Base-by-base conservation (phyloP, 2,329 filamentous ascomycete species). In the Bipolaris sorokiniana region DNA sequence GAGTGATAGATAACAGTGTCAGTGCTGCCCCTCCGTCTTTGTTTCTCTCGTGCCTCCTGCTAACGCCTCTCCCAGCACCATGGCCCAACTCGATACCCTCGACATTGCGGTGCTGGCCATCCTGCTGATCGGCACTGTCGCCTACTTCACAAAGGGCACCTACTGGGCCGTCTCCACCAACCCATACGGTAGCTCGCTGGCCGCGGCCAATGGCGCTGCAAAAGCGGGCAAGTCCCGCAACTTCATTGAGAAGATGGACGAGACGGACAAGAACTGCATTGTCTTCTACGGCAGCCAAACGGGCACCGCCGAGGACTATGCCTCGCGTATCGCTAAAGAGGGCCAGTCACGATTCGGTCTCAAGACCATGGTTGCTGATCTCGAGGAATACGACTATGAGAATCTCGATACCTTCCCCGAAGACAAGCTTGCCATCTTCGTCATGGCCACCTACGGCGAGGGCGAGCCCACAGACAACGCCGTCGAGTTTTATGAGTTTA, bases 251-350 rank as follows among this genome's bases (percentile, higher is more conserved):
- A 96, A 96, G 81, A 90, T 99, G 88, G 91, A 97, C 20, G 92
- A 98, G 81, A 88, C 87, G 10, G 89, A 88, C 78, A 99, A 98
- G 83, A 98, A 99, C 81, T 97, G 94, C 78, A 89, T 99, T 64
- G 90, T 99, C 71, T 97, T 99, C 83, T 99, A 97, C 76, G 95
- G 95, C 66, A 99, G 95, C 31, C 95, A 99, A 81, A 99, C 95
- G 18, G 95, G 95, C 71, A 99, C 95, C 38, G 95, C 95, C 48
- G 96, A 99, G 81, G 95, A 99, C 78, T 99, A 99, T 75, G 96
- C 95, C 65, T 96, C 94, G 11, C 87, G 96, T 69, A 82, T 99
- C 68, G 92, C 95, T 65, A 99, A 99, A 84, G 95, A 99, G 79
- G 95, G 95, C 72, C 94, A 94, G 78, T 96, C 94, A 71, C 87